phyloP scores from a whole-genome alignment of 1,284 basidiomycete genomes.

The Ganoderma leucocontextum region DNA sequence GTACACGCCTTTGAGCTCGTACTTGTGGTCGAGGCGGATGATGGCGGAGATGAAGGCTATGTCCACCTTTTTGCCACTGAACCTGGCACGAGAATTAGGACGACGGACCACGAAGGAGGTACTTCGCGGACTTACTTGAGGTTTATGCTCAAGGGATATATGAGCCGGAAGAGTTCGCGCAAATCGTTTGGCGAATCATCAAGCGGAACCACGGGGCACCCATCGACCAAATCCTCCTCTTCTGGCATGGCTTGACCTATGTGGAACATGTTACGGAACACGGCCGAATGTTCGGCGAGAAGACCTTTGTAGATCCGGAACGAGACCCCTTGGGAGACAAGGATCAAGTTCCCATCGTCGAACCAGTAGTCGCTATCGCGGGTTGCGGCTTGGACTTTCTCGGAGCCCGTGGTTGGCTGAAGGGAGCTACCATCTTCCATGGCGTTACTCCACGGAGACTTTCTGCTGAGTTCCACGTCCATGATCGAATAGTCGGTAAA shows the following conservation, averaged over 20 bases:
- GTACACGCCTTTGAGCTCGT: slow-evolving; percentile 20
- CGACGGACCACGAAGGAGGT: background rate
- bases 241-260: slow-evolving; percentile 19
- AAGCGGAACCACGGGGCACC: slow-evolving; percentile 28
- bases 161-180: slow-evolving; percentile 17
- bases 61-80: slow-evolving; percentile 7
- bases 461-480: background rate
- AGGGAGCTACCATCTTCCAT: background rate
- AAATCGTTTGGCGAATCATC: slow-evolving; percentile 29
- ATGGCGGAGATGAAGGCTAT: slow-evolving; percentile 19
- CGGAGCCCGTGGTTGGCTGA: background rate
- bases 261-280: slow-evolving; percentile 35
- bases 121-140: slow-evolving; percentile 4
- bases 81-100: background rate
- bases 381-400: background rate
- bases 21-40: slow-evolving; percentile 28
- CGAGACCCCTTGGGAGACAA: slow-evolving; percentile 21
- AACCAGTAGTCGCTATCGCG: slow-evolving; percentile 27
- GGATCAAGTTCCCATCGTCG: slow-evolving; percentile 36
- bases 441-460: background rate
- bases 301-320: slow-evolving; percentile 34
- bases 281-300: slow-evolving; percentile 30
- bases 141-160: slow-evolving; percentile 11
- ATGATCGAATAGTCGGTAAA: background rate
- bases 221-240: slow-evolving; percentile 22